Base-by-base conservation (phyloP, 331 rosid species). In the Spiraea crenata region DNA sequence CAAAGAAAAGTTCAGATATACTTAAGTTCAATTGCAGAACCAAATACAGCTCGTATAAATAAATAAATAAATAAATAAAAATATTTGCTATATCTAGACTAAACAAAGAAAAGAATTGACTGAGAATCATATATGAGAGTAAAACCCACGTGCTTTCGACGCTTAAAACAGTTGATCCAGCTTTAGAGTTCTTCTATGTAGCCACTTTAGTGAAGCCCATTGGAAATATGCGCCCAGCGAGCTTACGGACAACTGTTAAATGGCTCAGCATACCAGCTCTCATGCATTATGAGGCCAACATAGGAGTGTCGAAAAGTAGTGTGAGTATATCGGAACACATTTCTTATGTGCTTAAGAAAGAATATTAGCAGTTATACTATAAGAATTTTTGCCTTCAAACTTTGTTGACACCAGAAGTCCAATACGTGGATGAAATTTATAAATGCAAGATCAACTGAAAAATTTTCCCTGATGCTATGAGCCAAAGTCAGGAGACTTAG, bases 161-260 rank as follows among this genome's bases (percentile, higher is more conserved):
- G 81, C 85, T 80, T 55, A 95, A 71, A 76, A 91, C 88, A 79
- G 77, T 79, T 72, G 92, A 87, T 63, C 93, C 91, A 74, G 90
- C 93, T 80, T 86, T 83, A 71, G 31, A 64, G 84, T 95, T 95
- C 79, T 86, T 85, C 55, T 91, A 92, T 0, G 83, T 58, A 56
- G 88, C 93, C 80, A 84, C 95, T 79, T 82, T 89, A 49, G 72
- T 75, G 72, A 91, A 89, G 60, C 99, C 95, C 86, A 89, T 63
- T 7, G 99, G 99, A 81, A 89, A 91, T 81, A 89, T 86, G 77
- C 79, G 79, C 59, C 97, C 97, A 70, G 91, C 96, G 76, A 89
- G 92, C 82, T 87, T 91, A 69, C 96, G 93, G 76, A 95, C 79
- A 68, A 95, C 91, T 59, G 99, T 91, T 83, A 95, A 91, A 88